These are phyloP conservation scores for Gelatoporia subvermispora DNA, from an alignment of 768 basidiomycete species.

Conservation along the genomic window DNA sequence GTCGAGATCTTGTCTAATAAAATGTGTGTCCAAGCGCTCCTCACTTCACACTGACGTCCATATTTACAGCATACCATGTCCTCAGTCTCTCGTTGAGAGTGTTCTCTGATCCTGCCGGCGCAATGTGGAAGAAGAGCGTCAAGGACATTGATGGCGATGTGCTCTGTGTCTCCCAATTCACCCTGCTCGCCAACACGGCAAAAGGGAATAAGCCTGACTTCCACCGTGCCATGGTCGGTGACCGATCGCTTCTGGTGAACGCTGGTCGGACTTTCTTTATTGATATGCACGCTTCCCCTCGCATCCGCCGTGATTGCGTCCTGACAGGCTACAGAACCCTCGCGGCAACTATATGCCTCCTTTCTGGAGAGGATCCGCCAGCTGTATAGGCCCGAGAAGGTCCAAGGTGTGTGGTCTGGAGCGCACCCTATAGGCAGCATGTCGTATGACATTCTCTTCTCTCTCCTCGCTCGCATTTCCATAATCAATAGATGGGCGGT, in stretches of 20 bases:
- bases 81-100: constrained; percentile 65
- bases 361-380: constrained; percentile 67
- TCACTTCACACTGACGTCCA: constrained; percentile 1
- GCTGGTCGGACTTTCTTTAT: background rate
- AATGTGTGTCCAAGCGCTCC: constrained; percentile 47
- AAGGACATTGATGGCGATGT: constrained; percentile 88
- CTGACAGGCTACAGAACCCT: constrained; percentile 58
- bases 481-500: constrained; percentile 67
- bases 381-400: constrained; percentile 67
- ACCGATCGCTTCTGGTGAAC: too few relatives aligned
- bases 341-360: constrained; percentile 62
- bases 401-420: constrained; percentile 55
- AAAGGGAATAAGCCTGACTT: constrained; percentile 94
- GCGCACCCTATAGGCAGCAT: constrained; percentile 6
- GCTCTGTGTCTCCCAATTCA: constrained; percentile 93
- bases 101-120: constrained; percentile 57
- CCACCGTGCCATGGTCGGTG: constrained; percentile 82
- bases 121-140: constrained; percentile 85
- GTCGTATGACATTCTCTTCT: constrained; percentile 8
- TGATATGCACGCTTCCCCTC: background rate
- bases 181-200: constrained; percentile 77
- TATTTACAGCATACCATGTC: background rate
- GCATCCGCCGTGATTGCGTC: background rate
- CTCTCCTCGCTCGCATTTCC: constrained; percentile 2
- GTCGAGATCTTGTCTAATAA: constrained; percentile 72